Evolutionary conservation across 2,329 filamentous ascomycete species (phyloP), one percentile per base, ranked within the genome.

Genomic region (Aureobasidium lini): DNA sequence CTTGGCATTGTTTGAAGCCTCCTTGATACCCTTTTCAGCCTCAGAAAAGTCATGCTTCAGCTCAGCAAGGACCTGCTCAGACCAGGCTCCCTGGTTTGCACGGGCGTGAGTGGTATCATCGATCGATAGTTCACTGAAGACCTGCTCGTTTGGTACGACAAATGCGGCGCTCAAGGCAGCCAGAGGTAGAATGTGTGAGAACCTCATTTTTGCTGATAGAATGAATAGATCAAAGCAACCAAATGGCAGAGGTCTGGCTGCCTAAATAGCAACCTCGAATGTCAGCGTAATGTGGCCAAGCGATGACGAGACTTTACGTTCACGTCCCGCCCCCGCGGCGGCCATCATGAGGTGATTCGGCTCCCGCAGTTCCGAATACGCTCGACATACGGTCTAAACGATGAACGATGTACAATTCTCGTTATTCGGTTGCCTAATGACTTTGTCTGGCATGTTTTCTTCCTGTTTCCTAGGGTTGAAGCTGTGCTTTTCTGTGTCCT

Each of bases 71-170:
- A 62, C 66, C 23, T 69, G 64, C 16, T 69, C 63, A 57, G 65
- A 62, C 68, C 66, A 70, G 18, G 60, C 62, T 62, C 63, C 67
- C 31, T 72, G 67, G 62, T 70, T 62, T 62, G 70, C 66, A 28
- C 66, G 63, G 29, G 60, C 63, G 32, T 60, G 64, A 43, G 70
- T 64, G 49, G 75, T 65, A 60, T 70, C 66, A 62, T 77, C 71
- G 52, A 76, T 66, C 43, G 71, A 64, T 47, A 79, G 62, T 40
- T 77, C 69, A 44, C 73, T 71, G 61, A 80, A 74, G 18, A 80
- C 71, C 58, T 78, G 67, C 63, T 80, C 74, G 49, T 81, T 74
- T 15, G 80, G 79, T 50, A 84, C 71, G 61, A 83, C 78, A 57
- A 83, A 76, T 29, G 80, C 80, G 56, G 78, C 72, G 62, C 75